A percentile compares a stretch with the other conserved stretches of the same genome.
phyloP scores from a whole-genome alignment of 306 rosid species.

The Prinsepia uniflora region DNA sequence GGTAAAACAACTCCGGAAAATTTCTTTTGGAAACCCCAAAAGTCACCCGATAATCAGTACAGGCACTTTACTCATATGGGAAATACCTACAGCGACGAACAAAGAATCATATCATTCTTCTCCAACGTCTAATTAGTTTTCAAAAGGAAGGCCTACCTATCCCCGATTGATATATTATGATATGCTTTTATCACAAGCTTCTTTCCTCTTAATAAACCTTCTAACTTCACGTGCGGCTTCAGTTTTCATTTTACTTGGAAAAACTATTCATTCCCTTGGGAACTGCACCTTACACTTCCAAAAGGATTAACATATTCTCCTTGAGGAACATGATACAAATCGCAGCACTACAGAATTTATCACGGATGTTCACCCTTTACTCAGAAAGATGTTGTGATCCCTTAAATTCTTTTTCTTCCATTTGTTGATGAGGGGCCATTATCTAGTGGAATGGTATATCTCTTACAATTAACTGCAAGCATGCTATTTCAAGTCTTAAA shows the following conservation, averaged over 20 bases:
- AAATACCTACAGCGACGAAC: neutral
- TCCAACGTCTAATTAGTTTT: neutral
- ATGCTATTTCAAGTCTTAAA: neutral
- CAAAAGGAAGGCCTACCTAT: neutral
- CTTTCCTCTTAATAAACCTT: neutral
- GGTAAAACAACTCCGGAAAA: neutral
- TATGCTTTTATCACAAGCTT: constrained; percentile 2
- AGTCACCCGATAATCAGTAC: too few relatives aligned
- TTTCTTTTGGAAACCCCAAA: neutral
- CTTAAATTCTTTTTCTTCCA: neutral
- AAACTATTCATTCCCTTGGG: neutral
- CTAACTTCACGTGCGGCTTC: neutral
- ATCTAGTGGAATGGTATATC: neutral
- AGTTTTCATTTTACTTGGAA: neutral
- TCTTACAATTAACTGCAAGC: neutral
- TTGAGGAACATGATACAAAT: neutral
- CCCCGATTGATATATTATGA: neutral
- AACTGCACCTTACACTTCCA: neutral
- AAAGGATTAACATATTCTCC: neutral
- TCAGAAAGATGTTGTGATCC: neutral
- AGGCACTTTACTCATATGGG: neutral
- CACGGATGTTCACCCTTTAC: neutral
- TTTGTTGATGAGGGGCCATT: neutral
- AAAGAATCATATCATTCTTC: neutral
- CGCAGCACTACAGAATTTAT: neutral